Percentiles rank a stretch among this genome's conserved stretches.
phyloP scores from a whole-genome alignment of 1,284 basidiomycete species.

The Phellopilus nigrolimitatus region DNA sequence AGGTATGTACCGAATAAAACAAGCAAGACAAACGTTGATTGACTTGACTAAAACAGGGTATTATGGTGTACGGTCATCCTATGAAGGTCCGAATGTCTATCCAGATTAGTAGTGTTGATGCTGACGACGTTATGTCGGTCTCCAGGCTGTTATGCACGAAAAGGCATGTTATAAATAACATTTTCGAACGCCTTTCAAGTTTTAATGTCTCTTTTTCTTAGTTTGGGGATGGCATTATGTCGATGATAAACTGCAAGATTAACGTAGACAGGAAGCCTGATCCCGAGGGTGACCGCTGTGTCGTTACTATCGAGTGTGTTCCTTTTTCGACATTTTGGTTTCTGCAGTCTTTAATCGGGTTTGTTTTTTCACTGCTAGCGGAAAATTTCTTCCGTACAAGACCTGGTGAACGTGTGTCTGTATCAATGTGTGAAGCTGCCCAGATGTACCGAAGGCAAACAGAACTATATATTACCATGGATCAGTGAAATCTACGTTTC shows the following conservation, averaged over 20 bases:
- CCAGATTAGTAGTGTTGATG: background rate
- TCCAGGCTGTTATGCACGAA: constrained; percentile 79
- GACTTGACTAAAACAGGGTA: too few relatives aligned
- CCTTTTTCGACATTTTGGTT: background rate
- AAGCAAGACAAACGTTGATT: background rate
- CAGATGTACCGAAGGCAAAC: too few relatives aligned
- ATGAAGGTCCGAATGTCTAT: constrained; percentile 53
- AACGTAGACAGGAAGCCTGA: constrained; percentile 69
- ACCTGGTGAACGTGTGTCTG: constrained; percentile 66
- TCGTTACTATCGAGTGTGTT: constrained; percentile 80
- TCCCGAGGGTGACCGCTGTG: constrained; percentile 78
- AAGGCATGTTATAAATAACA: constrained; percentile 45
- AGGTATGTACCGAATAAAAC: constrained; percentile 43
- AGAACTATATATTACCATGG: too few relatives aligned
- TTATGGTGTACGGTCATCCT: constrained; percentile 77
- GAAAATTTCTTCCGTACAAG: constrained; percentile 70
- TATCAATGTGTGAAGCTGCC: too few relatives aligned
- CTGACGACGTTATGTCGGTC: constrained; percentile 6
- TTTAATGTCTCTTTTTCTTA: constrained; percentile 29
- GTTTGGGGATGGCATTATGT: constrained; percentile 92
- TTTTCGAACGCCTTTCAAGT: constrained; percentile 3
- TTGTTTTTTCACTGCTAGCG: constrained; percentile 35
- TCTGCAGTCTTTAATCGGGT: constrained; percentile 2
- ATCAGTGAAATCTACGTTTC: too few relatives aligned
- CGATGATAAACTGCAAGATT: constrained; percentile 83